Base-by-base conservation (phyloP, 1,284 basidiomycete species). In the Polyporus tsugae region DNA sequence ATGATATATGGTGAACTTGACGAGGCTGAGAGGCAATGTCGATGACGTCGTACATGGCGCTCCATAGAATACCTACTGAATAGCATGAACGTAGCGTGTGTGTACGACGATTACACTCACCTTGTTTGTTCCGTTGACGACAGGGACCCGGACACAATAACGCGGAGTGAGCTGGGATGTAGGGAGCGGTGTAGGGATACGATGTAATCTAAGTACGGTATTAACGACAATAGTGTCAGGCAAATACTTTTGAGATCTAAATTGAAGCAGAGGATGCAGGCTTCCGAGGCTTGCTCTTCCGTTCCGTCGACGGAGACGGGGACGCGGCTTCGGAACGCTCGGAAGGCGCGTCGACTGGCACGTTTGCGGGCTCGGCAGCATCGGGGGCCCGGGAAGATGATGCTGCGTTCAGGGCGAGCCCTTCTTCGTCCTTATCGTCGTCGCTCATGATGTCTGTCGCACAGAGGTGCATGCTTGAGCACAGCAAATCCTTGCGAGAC, bases 381-480 rank as follows among this genome's bases (percentile, higher is more conserved):
- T 67, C 65, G 13, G 64, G 46, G 46, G 3, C 46, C 11, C 22
- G 46, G 22, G 46, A 25, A 42, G 63, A 38, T 6, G 65, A 62
- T 36, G 64, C 41, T 3, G 61, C 39, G 46, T 70, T 69, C 35
- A 62, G 49, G 5, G 66, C 57, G 29, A 68, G 60, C 19, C 35
- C 62, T 33, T 70, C 68, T 19, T 75, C 74, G 6, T 76, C 76
- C 7, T 78, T 22, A 25, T 49, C 77, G 58, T 78, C 78, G 59
- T 78, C 78, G 53, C 71, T 69, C 75, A 77, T 77, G 53, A 78
- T 78, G 46, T 78, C 77, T 78, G 55, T 11, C n/a, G 7, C 7
- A 22, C 15, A 11, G 15, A 39, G 1, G 6, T 39, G 22, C 46
- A n/a, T 33, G 15, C 36, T 64, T 44, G 46, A 60, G 35, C 7